Base-by-base conservation (phyloP, 495 filamentous ascomycete genomes). In the Pyrenula massariospora region DNA sequence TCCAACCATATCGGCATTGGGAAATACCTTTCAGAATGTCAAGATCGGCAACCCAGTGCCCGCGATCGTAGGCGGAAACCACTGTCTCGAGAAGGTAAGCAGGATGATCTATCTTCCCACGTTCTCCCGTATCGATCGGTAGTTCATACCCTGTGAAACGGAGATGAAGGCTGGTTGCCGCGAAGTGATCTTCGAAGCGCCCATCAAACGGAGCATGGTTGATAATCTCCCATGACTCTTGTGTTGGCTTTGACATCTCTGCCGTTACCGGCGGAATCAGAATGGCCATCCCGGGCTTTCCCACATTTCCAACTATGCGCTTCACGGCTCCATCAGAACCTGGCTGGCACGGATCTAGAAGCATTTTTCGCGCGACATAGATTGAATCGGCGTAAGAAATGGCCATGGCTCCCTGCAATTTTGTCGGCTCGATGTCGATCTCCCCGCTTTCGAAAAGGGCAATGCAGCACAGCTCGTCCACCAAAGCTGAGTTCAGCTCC, bases 361-460 rank as follows among this genome's bases (percentile, higher is more conserved):
- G 55, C 24, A 64, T 25, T 3, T 25, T 48, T 21, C 49, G 57
- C 2, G 56, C 57, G 22, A 63, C 58, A 31, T 59, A 62, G 21
- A 64, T 59, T 25, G 62, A 64, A 22, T 64, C 54, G 2, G 53
- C 60, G 2, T 54, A 59, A 22, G 62, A 53, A 48, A 62, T 63
- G 47, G 62, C 62, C 42, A 64, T 49, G 24, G 59, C 60, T 10
- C 57, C 42, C 21, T 50, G 20, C 10, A 62, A 22, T 10, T 20
- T 25, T 3, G 15, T 24, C 12, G 53, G 23, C 12, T 23, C 2
- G 1, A 63, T 3, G n/a, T 61, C n/a, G 19, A 52, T 21, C 1
- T 19, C 20, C 1, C 59, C 59, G 10, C 53, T 56, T 2, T 61
- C 59, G 21, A 61, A 54, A 48, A 54, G 54, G 20, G 53, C 52